A percentile compares a stretch with the other conserved stretches of the same genome.
These are phyloP conservation scores for Candida silvicultrix DNA, from an alignment of 805 yeast species.

Conservation along the genomic window DNA sequence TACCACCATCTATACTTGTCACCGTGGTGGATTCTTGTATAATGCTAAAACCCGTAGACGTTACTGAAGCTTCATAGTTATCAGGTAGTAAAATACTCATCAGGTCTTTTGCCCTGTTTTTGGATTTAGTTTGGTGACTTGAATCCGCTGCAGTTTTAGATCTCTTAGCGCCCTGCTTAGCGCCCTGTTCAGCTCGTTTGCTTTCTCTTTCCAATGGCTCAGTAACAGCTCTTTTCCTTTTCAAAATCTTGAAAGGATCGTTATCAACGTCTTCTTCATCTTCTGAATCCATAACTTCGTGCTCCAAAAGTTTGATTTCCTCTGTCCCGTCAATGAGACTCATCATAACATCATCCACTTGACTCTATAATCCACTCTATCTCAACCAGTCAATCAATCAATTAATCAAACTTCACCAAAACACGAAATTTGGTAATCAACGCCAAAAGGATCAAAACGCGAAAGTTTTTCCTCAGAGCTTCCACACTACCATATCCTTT, in stretches of 20 bases:
- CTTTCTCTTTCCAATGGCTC: background rate
- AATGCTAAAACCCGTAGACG: slow-evolving; percentile 3
- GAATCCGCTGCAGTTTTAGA: slow-evolving; percentile 1
- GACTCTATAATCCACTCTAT: no score
- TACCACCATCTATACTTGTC: background rate
- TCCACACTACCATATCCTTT: no score
- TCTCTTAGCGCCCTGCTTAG: slow-evolving; percentile 2
- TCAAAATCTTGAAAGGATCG: slow-evolving; percentile 10
- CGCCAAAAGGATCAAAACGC: no score
- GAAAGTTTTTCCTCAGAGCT: no score
- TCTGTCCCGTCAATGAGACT: background rate
- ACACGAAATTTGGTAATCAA: background rate
- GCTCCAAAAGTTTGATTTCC: background rate
- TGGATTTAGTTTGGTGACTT: background rate
- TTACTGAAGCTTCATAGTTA: slow-evolving; percentile 1
- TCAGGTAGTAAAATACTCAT: slow-evolving; percentile 7
- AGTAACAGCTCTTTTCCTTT: slow-evolving; percentile 2
- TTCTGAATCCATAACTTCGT: slow-evolving; percentile 13
- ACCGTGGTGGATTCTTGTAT: background rate
- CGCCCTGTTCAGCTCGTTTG: background rate
- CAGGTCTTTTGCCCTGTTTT: background rate
- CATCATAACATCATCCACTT: no score
- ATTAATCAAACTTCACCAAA: background rate
- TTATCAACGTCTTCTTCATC: slow-evolving; percentile 11
- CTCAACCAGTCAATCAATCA: no score